phyloP scores from a whole-genome alignment of 306 rosid genomes.

The Arachis stenosperma region DNA sequence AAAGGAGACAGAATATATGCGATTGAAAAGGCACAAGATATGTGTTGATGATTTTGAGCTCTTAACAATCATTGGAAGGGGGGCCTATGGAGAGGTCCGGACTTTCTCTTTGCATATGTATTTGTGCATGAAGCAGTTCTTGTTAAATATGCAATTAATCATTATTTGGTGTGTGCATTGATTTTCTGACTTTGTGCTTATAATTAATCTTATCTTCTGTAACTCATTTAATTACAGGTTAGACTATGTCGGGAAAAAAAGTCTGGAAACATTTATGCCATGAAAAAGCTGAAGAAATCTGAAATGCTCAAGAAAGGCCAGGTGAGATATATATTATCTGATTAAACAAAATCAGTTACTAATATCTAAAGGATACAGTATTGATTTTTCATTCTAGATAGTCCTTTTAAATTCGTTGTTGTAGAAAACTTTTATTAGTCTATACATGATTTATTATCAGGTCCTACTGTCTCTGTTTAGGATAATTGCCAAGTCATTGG shows the following conservation, averaged over 20 bases:
- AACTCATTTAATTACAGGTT: slow-evolving; percentile 65
- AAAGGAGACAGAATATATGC: slow-evolving; percentile 96
- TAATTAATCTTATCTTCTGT: slow-evolving; percentile 33
- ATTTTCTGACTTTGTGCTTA: slow-evolving; percentile 13
- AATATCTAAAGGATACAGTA: slow-evolving; percentile 10
- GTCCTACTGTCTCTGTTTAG: slow-evolving; percentile 26
- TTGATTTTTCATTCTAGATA: slow-evolving; percentile 19
- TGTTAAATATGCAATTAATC: slow-evolving; percentile 31
- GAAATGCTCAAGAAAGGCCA: slow-evolving; percentile 99
- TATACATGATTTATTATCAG: slow-evolving; percentile 1
- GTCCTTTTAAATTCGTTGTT: slow-evolving; percentile 14
- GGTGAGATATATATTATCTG: slow-evolving; percentile 55
- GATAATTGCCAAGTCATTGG: slow-evolving; percentile 27
- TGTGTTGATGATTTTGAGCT: slow-evolving; percentile 96
- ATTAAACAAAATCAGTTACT: slow-evolving; percentile 23
- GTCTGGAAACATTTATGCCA: slow-evolving; percentile 95
- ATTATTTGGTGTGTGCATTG: background rate
- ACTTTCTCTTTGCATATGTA: slow-evolving; percentile 34
- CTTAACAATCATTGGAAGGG: slow-evolving; percentile 95
- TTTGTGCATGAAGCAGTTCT: slow-evolving; percentile 31
- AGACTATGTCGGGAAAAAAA: slow-evolving; percentile 98
- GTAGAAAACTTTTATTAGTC: slow-evolving; percentile 11
- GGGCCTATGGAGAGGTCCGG: slow-evolving; percentile 97
- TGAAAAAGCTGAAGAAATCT: slow-evolving; percentile 97
- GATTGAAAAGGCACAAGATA: slow-evolving; percentile 92